phyloP scores from a whole-genome alignment of 179 eudicot genomes.

The Spergularia azorica region DNA sequence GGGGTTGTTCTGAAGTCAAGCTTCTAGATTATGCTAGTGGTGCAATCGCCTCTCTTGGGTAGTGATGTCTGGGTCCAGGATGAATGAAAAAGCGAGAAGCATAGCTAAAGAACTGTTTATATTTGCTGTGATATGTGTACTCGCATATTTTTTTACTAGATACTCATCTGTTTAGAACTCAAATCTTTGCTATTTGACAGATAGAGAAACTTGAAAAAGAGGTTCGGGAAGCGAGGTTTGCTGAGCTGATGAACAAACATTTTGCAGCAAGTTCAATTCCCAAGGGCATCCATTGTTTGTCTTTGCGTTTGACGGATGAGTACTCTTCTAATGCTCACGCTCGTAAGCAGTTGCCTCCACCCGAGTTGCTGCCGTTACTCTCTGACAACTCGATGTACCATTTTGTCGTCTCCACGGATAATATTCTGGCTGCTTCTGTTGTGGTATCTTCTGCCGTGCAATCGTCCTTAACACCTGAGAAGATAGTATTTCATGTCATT shows the following conservation, averaged over 20 bases:
- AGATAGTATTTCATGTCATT: conserved; percentile 89
- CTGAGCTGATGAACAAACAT: conserved; percentile 88
- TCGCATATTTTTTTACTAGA: neutral
- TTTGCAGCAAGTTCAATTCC: conserved; percentile 95
- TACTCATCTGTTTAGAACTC: neutral
- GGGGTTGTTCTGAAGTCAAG: neutral
- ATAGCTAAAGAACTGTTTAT: no score
- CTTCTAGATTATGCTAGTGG: neutral
- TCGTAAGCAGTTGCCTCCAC: conserved; percentile 92
- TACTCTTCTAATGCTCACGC: conserved; percentile 99
- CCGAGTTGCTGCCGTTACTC: conserved; percentile 83
- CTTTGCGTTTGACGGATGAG: conserved; percentile 94
- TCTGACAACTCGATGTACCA: conserved; percentile 85
- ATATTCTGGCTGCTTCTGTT: conserved; percentile 94
- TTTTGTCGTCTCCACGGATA: conserved; percentile 82
- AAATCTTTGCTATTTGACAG: conserved; percentile 38
- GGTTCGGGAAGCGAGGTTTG: conserved; percentile 76
- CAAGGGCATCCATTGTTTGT: conserved; percentile 90
- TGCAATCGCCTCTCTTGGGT: neutral
- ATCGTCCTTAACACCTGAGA: conserved; percentile 69
- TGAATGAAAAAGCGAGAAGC: no score
- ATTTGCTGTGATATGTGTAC: neutral
- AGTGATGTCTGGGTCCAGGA: no score
- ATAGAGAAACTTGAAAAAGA: conserved; percentile 90
- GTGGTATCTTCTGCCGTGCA: conserved; percentile 84